Conservation (phyloP, 768 basidiomycete species). For the Glaciozyma martinii region DNA sequence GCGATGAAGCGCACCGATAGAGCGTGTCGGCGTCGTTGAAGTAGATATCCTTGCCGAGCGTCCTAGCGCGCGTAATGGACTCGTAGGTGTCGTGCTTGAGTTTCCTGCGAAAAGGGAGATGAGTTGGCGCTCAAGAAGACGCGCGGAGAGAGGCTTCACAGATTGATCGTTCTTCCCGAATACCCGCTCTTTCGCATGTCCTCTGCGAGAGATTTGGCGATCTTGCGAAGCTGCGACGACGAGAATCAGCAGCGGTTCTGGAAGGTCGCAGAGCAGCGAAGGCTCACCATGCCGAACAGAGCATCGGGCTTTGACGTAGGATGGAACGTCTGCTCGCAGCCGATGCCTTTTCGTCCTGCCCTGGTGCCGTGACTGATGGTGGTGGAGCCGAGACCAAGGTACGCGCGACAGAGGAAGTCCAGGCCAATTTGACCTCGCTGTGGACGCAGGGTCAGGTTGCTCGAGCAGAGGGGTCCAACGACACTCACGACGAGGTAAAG, state of each 20-base stretch:
- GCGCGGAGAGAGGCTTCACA: slow-evolving; percentile 40
- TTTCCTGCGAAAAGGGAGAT: slow-evolving; percentile 43
- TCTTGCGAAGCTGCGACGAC: slow-evolving; percentile 60
- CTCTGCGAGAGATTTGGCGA: slow-evolving; percentile 68
- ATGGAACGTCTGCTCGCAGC: slow-evolving; percentile 53
- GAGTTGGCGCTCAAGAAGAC: no score
- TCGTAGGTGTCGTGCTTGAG: slow-evolving; percentile 87
- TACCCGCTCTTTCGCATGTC: slow-evolving; percentile 74
- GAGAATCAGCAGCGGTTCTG: slow-evolving; percentile 40
- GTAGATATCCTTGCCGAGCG: slow-evolving; percentile 64
- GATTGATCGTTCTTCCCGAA: slow-evolving; percentile 76
- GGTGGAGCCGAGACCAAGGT: slow-evolving; percentile 81
- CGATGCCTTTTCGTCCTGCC: slow-evolving; percentile 84
- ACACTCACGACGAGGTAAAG: slow-evolving; percentile 58
- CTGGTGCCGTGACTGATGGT: slow-evolving; percentile 63
- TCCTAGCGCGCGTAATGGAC: slow-evolving; percentile 78
- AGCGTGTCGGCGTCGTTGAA: slow-evolving; percentile 61
- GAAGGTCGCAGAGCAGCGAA: not conserved
- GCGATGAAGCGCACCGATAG: slow-evolving; percentile 50
- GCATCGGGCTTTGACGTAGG: not conserved
- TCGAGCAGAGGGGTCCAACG: not conserved
- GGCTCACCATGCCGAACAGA: slow-evolving; percentile 13
- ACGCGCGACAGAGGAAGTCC: slow-evolving; percentile 60
- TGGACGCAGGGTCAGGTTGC: not conserved
- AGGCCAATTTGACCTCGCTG: slow-evolving; percentile 69